Evolutionary conservation across 805 yeast genomes (phyloP).

Genomic region (Yamadazyma laniorum): DNA sequence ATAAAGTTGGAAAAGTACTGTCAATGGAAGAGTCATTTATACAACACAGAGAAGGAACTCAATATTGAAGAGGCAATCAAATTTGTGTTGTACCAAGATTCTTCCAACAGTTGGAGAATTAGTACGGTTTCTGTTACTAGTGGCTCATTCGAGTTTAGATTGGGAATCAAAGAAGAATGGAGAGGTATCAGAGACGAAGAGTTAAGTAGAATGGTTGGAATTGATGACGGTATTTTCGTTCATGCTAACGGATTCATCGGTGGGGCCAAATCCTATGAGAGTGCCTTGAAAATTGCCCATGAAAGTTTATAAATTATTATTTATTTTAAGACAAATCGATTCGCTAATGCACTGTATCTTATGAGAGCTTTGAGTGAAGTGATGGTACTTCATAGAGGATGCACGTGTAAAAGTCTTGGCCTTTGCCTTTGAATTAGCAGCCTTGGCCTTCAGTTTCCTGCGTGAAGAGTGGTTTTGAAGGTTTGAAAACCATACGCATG

Average conservation of each 20-base stretch:
- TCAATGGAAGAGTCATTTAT: conserved; percentile 95
- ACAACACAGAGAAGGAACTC: conserved; percentile 62
- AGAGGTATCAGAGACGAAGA: conserved; percentile 94
- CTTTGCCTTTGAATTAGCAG: no score
- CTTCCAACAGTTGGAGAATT: conserved; percentile 74
- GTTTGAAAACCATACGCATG: no score
- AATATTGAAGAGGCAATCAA: conserved; percentile 52
- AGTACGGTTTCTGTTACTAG: conserved; percentile 86
- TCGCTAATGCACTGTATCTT: no score
- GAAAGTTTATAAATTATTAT: conserved; percentile 9
- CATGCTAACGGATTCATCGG: conserved; percentile 99
- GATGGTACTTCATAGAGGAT: no score
- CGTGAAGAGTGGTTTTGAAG: no score
- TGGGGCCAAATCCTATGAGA: conserved; percentile 79
- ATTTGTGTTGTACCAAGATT: conserved; percentile 79
- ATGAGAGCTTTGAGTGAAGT: no score
- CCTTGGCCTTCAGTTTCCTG: no score
- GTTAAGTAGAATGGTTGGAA: conserved; percentile 70
- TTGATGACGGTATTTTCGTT: conserved; percentile 83
- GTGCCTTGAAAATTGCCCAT: conserved; percentile 72
- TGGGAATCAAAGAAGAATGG: conserved; percentile 86
- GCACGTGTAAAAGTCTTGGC: no score
- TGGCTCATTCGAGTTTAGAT: conserved; percentile 79
- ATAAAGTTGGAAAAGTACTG: conserved; percentile 72
- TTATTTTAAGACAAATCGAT: no score